Percentiles rank a stretch among this genome's conserved stretches.
phyloP scores from a whole-genome alignment of 306 rosid species.

The Prosopis cineraria region DNA sequence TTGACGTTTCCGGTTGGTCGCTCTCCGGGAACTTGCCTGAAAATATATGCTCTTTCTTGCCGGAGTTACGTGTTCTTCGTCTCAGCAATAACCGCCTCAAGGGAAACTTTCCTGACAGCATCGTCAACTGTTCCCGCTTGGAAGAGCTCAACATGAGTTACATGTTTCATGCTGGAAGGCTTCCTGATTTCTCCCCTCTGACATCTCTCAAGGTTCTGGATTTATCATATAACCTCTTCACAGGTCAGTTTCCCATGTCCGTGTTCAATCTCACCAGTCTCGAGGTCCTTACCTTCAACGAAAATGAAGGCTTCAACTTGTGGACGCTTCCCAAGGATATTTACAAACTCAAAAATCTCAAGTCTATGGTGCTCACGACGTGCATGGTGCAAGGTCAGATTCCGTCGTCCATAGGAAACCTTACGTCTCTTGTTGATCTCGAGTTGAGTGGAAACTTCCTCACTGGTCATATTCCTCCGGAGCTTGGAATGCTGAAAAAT shows the following conservation, averaged over 20 bases:
- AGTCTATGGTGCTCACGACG: conserved; percentile 51
- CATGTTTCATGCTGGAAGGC: conserved; percentile 39
- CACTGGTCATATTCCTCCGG: conserved; percentile 52
- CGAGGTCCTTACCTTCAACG: conserved; percentile 60
- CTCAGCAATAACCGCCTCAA: conserved; percentile 46
- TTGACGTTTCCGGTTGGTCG: conserved; percentile 47
- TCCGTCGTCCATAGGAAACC: conserved; percentile 56
- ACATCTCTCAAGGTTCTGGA: conserved; percentile 51
- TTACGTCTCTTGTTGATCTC: conserved; percentile 69
- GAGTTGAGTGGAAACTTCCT: conserved; percentile 67
- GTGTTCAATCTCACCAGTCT: conserved; percentile 54
- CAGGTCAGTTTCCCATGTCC: conserved; percentile 60
- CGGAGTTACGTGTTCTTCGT: conserved; percentile 52
- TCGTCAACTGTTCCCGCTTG: conserved; percentile 52
- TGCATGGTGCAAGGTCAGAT: conserved; percentile 55
- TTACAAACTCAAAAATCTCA: conserved; percentile 44
- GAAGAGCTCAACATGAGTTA: conserved; percentile 53
- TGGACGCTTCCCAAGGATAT: conserved; percentile 60
- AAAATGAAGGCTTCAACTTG: conserved; percentile 37
- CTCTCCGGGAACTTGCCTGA: conserved; percentile 55
- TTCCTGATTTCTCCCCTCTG: conserved; percentile 62
- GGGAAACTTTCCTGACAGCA: conserved; percentile 44
- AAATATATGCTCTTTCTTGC: conserved; percentile 55
- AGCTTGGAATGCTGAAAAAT: conserved; percentile 55
- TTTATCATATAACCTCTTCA: conserved; percentile 54